A percentile compares a stretch with the other conserved stretches of the same genome.
These are phyloP conservation scores for Chrysosphaeria jannelii DNA, from an alignment of 2,329 filamentous ascomycete genomes.

Conservation along the genomic window DNA sequence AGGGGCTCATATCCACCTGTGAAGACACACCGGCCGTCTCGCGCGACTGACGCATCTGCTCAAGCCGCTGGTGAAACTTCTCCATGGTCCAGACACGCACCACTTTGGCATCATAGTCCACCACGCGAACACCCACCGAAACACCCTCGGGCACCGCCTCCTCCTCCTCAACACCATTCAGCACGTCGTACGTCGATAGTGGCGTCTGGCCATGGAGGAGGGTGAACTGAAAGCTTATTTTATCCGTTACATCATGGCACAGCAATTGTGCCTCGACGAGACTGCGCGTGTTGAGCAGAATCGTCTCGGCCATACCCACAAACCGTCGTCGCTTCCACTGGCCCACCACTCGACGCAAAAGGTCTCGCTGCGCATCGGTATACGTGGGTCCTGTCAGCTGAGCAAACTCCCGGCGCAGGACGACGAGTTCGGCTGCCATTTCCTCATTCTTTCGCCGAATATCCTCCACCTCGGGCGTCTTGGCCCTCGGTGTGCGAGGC, in stretches of 20 bases:
- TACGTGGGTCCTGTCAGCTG: too few relatives aligned
- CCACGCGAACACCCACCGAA: constrained; percentile 57
- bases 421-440: too few relatives aligned
- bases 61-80: constrained; percentile 64
- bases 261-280: constrained; percentile 94
- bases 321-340: constrained; percentile 68
- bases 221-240: constrained; percentile 80
- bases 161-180: constrained; percentile 73
- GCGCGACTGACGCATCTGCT: constrained; percentile 86
- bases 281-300: constrained; percentile 61
- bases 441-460: too few relatives aligned
- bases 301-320: constrained; percentile 75
- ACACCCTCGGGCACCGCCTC: constrained; percentile 55
- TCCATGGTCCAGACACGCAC: constrained; percentile 85
- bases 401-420: too few relatives aligned
- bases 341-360: constrained; percentile 32
- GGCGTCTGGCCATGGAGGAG: constrained; percentile 75
- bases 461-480: too few relatives aligned
- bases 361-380: too few relatives aligned
- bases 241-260: constrained; percentile 86
- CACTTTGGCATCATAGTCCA: constrained; percentile 66
- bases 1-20: constrained; percentile 43
- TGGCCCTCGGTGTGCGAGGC: too few relatives aligned
- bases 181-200: constrained; percentile 83
- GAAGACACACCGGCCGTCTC: constrained; percentile 85